Evolutionary conservation across 345 rosid species (phyloP), one percentile per base, ranked within the genome.

Genomic region (Bretschneidera sinensis): DNA sequence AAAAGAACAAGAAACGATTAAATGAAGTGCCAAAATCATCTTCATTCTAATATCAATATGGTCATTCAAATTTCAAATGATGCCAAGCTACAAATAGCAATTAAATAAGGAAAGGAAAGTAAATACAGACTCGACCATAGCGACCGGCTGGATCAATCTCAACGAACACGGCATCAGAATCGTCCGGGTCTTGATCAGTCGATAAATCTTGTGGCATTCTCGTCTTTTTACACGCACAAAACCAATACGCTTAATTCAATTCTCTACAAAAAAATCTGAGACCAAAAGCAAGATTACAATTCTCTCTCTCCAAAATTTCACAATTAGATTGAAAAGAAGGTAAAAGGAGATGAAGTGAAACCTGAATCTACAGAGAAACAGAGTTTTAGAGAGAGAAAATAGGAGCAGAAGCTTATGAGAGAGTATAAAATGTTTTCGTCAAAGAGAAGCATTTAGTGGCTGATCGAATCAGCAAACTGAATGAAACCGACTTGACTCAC

Each of bases 131-230:
- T 84, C 99, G 83, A 71, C 87, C 79, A 64, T 94, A 94, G 18
- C 99, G 97, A 70, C 87, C 83, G 55, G 89, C 70, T 22, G 97
- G 97, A 74, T 94, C 97, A 71, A 71, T 72, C 71, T 94, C 99
- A 10, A 78, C 90, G 73, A 88, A 84, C 35, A 80, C 91, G 47
- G 75, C 69, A 34, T 89, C 95, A 2, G 84, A 67, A 64, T 76
- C 84, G 22, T 87, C 89, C 33, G 70, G 81, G 48, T 87, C 90
- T 55, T 75, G 82, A 18, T 87, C 86, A 4, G 83, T 62, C 23
- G 80, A 62, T 17, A 75, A 69, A 57, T 78, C 86, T 65, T 64
- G 88, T n/a, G 79, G 71, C 95, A 87, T 87, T 74, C 62, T 79
- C 75, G 61, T 39, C 45, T 39, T 39, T 5, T 39, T 13, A 39